Conservation (phyloP, 768 basidiomycete genomes). For the Megacollybia marginata region DNA sequence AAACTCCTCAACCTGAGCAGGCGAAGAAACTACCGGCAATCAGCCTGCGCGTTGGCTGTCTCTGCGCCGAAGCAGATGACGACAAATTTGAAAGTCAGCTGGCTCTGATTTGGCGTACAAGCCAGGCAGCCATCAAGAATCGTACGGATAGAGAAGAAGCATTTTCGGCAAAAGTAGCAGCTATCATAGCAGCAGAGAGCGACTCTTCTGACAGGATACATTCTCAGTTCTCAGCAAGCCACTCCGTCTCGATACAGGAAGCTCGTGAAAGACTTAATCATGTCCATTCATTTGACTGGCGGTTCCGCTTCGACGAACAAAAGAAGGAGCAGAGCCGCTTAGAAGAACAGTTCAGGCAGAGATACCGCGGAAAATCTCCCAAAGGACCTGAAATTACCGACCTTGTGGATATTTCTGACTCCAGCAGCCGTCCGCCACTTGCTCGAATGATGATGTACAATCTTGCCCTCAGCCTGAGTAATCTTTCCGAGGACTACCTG, state of each 20-base stretch:
- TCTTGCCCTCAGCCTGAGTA: conserved; percentile 47
- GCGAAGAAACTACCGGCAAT: conserved; percentile 68
- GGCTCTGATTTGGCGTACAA: conserved; percentile 67
- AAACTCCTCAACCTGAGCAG: conserved; percentile 61
- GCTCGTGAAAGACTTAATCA: conserved; percentile 63
- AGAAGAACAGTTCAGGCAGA: conserved; percentile 39
- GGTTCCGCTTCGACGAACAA: conserved; percentile 41
- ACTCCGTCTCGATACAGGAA: conserved; percentile 63
- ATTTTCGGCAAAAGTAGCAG: conserved; percentile 71
- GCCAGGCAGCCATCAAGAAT: conserved; percentile 60
- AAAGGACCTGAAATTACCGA: conserved; percentile 26
- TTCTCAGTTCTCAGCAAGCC: conserved; percentile 56
- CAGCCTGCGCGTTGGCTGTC: conserved; percentile 44
- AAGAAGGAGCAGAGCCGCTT: conserved; percentile 39
- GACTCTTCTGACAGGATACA: conserved; percentile 30
- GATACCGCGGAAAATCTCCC: conserved; percentile 31
- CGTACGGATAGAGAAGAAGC: conserved; percentile 73
- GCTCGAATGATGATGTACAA: conserved; percentile 56
- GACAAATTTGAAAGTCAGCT: conserved; percentile 77
- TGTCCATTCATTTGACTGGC: conserved; percentile 73
- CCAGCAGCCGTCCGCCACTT: conserved; percentile 49
- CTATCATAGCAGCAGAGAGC: conserved; percentile 41
- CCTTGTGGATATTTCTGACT: conserved; percentile 31
- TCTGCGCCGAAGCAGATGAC: conserved; percentile 77
- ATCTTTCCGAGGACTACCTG: conserved; percentile 51